Base-by-base conservation (phyloP, 805 yeast genomes). In the Cyberlindnera maritima region DNA sequence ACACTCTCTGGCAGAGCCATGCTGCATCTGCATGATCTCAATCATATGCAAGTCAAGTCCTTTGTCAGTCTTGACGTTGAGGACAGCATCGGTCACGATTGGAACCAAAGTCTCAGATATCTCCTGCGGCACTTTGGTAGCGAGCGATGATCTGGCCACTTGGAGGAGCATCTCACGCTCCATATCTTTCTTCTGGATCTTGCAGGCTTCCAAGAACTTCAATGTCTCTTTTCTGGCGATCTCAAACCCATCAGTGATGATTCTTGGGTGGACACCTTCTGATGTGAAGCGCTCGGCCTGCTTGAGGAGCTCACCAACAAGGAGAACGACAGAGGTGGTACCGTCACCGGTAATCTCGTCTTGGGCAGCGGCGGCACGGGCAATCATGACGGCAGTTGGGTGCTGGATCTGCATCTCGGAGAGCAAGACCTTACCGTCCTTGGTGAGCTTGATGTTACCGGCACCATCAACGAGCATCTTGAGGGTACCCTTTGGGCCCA, bases 261-360 rank as follows among this genome's bases (percentile, higher is more conserved):
- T 85, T 58, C 98, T 77, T 35, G 99, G 98, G 69, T 94, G 99
- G 42, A 94, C 85, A 44, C 99, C 99, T 70, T 94, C 99, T 55
- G 82, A 77, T 48, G 88, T 81, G 64, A 80, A 91, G 57, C 97
- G 78, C 65, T 92, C 94, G 23, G 98, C 97, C 68, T 94, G 98
- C 65, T 88, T 88, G 64, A 94, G 76, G 51, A 94, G 73, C 66
- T 92, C 97, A 46, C 99, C 99, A 36, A 94, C 99, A 46, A 91
- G 76, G 53, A 95, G 75, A 38, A 91, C 92, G 45, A 94, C 99
- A 2, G 97, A 86, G 6, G 98, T 92, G 46, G 99, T 94, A 54
- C 99, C 99, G 68, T 94, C 99, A 42, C 99, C 99, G n/a, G 98
- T 88, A 63, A 94, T 89, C 68, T 94, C 99, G 67, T 94, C 99